Percentiles rank a stretch among this genome's conserved stretches.
Conservation (phyloP, 179 eudicot species). For the Heliamphora pulchella region DNA sequence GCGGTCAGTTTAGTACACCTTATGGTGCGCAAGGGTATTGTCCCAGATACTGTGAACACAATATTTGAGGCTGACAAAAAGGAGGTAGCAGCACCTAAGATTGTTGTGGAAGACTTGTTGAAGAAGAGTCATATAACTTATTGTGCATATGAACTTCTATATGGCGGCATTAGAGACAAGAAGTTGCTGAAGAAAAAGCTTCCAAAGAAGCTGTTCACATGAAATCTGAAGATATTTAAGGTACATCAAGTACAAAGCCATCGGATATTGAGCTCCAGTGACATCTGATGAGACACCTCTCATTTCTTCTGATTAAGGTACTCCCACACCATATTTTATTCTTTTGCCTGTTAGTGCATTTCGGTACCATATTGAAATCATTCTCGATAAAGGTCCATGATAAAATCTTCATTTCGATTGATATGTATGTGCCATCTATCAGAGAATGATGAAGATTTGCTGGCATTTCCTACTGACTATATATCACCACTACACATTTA, state of each 20-base stretch:
- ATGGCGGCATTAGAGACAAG: conserved; percentile 75
- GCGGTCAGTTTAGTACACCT: conserved; percentile 60
- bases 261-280: conserved; percentile 6
- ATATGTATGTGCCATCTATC: background rate
- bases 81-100: conserved; percentile 89
- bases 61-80: conserved; percentile 66
- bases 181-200: conserved; percentile 44
- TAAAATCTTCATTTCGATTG: background rate
- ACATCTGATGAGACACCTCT: conserved; percentile 1
- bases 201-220: conserved; percentile 8
- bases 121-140: conserved; percentile 78
- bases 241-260: background rate
- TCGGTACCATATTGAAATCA: background rate
- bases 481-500: too few species aligned
- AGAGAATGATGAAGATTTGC: background rate
- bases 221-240: background rate
- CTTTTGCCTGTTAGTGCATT: background rate
- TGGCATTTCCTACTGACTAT: background rate
- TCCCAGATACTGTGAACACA: conserved; percentile 67
- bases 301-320: background rate
- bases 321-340: background rate
- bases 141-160: conserved; percentile 66
- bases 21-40: conserved; percentile 71
- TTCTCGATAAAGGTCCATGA: background rate
- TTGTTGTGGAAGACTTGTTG: conserved; percentile 77